phyloP scores from a whole-genome alignment of 1,139 yeast species.

The Zygoascus sp. region DNA sequence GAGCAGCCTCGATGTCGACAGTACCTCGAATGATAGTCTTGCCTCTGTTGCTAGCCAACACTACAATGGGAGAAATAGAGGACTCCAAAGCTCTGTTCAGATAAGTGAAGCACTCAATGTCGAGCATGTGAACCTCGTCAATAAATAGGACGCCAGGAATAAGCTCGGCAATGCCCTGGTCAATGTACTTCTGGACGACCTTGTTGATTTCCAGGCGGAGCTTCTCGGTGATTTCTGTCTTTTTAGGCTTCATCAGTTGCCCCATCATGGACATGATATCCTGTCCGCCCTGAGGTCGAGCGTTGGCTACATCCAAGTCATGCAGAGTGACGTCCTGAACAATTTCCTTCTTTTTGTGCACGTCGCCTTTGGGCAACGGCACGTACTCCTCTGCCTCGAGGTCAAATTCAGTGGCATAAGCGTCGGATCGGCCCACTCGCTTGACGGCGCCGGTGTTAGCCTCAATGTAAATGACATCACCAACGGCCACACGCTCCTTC shows the following conservation, averaged over 20 bases:
- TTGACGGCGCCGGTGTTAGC: conserved; percentile 97
- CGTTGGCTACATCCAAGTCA: conserved; percentile 93
- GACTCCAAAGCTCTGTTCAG: conserved; percentile 92
- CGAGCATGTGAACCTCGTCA: conserved; percentile 98
- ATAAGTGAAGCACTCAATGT: conserved; percentile 93
- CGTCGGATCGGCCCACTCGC: conserved; percentile 96
- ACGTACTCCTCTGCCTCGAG: conserved; percentile 98
- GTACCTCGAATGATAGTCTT: conserved; percentile 88
- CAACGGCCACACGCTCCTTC: conserved; percentile 89
- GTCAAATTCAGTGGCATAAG: conserved; percentile 97
- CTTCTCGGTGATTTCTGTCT: conserved; percentile 98
- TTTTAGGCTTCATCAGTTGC: conserved; percentile 88
- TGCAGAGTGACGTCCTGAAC: conserved; percentile 96
- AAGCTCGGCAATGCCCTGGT: conserved; percentile 96
- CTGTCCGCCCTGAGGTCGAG: conserved; percentile 98
- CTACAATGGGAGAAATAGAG: conserved; percentile 88
- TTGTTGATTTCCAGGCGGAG: conserved; percentile 89
- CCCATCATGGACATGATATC: conserved; percentile 99
- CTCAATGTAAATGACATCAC: conserved; percentile 95
- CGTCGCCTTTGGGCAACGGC: conserved; percentile 97
- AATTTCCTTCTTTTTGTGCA: conserved; percentile 95
- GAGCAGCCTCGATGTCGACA: conserved; percentile 84
- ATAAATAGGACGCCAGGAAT: conserved; percentile 98
- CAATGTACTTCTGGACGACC: conserved; percentile 92
- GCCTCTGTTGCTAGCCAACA: conserved; percentile 93